Percentiles rank a stretch among this genome's conserved stretches.
phyloP scores from a whole-genome alignment of 306 rosid species.

The Castanopsis chinensis region DNA sequence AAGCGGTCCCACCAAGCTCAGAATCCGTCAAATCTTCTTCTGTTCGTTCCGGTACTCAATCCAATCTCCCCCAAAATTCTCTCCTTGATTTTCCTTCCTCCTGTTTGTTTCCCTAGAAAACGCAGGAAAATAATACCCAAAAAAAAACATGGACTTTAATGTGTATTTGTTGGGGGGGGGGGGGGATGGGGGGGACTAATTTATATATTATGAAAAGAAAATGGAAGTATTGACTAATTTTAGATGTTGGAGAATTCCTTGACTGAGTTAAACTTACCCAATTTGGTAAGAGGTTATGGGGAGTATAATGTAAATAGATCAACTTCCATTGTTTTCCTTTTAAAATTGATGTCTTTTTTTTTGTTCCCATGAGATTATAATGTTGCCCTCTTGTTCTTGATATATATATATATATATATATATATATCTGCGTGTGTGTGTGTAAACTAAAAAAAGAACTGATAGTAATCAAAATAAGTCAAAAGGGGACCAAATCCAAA shows the following conservation, averaged over 20 bases:
- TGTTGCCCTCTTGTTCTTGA: neutral
- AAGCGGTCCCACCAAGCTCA: slow-evolving; percentile 38
- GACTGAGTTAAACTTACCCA: too few species aligned
- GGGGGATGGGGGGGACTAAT: neutral
- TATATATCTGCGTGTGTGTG: too few species aligned
- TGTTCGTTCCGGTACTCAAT: slow-evolving; percentile 44
- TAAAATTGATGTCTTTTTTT: neutral
- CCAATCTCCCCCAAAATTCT: slow-evolving; percentile 6
- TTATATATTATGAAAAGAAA: neutral
- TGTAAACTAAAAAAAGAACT: too few species aligned
- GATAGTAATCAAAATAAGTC: too few species aligned
- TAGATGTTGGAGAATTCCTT: too few species aligned
- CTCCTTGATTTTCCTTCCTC: neutral
- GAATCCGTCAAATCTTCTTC: slow-evolving; percentile 35
- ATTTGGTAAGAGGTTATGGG: neutral
- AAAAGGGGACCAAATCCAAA: too few species aligned
- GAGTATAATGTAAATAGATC: neutral
- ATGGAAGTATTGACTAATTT: too few species aligned
- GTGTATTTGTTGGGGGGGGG: neutral
- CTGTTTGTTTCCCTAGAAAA: slow-evolving; percentile 29
- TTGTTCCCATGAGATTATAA: neutral
- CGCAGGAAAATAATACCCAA: neutral
- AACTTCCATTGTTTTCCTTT: neutral
- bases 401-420: too few species aligned
- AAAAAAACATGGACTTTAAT: neutral